A percentile compares a stretch with the other conserved stretches of the same genome.
These are phyloP conservation scores for Hortaea werneckii DNA, from an alignment of 2,329 filamentous ascomycete genomes.

Conservation along the genomic window DNA sequence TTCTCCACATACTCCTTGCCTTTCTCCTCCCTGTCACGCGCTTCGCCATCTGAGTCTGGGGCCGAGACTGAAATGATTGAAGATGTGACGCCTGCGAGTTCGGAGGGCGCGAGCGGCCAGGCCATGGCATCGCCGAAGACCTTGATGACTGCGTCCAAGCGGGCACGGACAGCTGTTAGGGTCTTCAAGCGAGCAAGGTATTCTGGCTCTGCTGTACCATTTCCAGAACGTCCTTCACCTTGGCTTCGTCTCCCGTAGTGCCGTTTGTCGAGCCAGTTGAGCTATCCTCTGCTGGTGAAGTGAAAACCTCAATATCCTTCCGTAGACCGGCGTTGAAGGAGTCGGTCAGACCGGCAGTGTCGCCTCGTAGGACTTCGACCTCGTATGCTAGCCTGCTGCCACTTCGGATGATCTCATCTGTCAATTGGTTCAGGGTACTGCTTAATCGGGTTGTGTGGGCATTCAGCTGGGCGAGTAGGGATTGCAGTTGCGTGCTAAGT, in stretches of 20 bases:
- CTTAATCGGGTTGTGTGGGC: constrained; percentile 79
- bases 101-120: constrained; percentile 82
- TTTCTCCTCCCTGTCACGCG: constrained; percentile 70
- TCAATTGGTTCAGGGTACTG: constrained; percentile 72
- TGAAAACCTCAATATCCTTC: constrained; percentile 61
- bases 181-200: constrained; percentile 74
- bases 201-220: constrained; percentile 36
- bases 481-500: constrained; percentile 70
- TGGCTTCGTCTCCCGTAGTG: constrained; percentile 3
- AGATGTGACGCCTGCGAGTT: constrained; percentile 68
- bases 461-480: constrained; percentile 76
- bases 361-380: constrained; percentile 84
- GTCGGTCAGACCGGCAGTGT: constrained; percentile 72
- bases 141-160: constrained; percentile 82
- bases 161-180: constrained; percentile 67
- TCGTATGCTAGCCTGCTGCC: constrained; percentile 85
- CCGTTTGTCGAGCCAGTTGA: neutral
- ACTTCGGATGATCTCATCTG: constrained; percentile 87
- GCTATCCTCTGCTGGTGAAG: neutral
- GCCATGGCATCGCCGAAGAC: constrained; percentile 93
- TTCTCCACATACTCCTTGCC: constrained; percentile 69
- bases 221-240: constrained; percentile 1
- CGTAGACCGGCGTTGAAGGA: constrained; percentile 62
- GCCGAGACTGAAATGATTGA: constrained; percentile 85
- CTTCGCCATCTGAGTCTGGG: constrained; percentile 48